Conservation (phyloP, 2,329 filamentous ascomycete genomes). For the Amauroascus verrucosus region DNA sequence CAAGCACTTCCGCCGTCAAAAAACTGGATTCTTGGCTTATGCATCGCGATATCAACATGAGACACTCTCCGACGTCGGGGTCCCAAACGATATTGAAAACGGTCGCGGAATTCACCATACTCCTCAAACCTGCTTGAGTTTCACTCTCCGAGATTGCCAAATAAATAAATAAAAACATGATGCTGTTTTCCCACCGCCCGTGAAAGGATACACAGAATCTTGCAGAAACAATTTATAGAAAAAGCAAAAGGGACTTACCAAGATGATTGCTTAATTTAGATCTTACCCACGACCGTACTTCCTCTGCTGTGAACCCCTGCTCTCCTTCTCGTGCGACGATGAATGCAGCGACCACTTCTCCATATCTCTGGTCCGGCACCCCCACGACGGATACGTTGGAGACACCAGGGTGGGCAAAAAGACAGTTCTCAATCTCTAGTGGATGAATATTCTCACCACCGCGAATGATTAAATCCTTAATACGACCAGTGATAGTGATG, state of each 20-base stretch:
- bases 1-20: conserved; percentile 9
- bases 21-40: conserved; percentile 12
- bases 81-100: neutral
- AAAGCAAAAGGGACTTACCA: conserved; percentile 33
- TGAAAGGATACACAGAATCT: neutral
- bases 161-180: no score
- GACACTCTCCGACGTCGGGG: neutral
- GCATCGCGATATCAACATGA: conserved; percentile 6
- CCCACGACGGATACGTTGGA: conserved; percentile 75
- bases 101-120: neutral
- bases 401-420: conserved; percentile 62
- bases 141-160: neutral
- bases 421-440: conserved; percentile 79
- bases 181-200: neutral
- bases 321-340: conserved; percentile 47
- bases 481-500: conserved; percentile 76
- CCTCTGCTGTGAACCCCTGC: conserved; percentile 44
- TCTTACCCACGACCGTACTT: conserved; percentile 62
- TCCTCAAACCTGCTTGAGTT: neutral
- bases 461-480: conserved; percentile 92
- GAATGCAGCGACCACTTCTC: conserved; percentile 80
- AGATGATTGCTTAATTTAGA: conserved; percentile 61
- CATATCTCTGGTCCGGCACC: conserved; percentile 68
- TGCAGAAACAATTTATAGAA: neutral
- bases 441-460: conserved; percentile 96